Base-by-base conservation (phyloP, 2,329 filamentous ascomycete genomes). In the Phaeophleospora eucalypticola region DNA sequence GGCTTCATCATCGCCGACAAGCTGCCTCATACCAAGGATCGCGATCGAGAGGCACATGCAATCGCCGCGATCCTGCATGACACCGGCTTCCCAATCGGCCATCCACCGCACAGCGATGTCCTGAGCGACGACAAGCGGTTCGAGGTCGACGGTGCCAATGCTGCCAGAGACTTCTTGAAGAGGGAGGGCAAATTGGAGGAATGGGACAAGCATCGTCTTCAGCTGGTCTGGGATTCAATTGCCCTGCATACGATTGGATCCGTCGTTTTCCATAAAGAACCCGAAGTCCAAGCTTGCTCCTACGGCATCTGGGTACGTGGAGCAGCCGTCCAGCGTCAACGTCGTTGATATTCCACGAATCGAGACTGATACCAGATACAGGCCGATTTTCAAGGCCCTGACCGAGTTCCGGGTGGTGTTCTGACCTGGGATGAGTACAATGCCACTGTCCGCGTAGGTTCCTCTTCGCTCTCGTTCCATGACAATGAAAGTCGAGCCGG, bases 211-310 rank as follows among this genome's bases (percentile, higher is more conserved):
- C 63, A 67, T 24, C 63, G 69, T 3, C 49, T 71, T 3, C 73
- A 77, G 58, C 62, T 75, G 4, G 65, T 74, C 12, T 77, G 72
- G 72, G 73, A 77, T 52, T 58, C 68, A 10, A 77, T 78, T 47
- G 74, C 74, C 0, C 61, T 77, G 46, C 72, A 74, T 54, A 69
- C 68, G 0, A 66, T 65, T 4, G 48, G 49, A 0, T 62, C 50
- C n/a, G 68, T 76, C 27, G 64, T 63, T 9, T 49, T 49, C 7
- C 66, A 72, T 56, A 76, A 75, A 54, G 65, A 76, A 57, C 60
- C 66, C 4, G 68, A 68, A 36, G 72, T 75, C 6, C 58, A 61
- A 41, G 62, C 66, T 0, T 58, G 58, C 4, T 46, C 48, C 3
- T 56, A 49, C 17, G 53, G 53, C 16, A 54, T 56, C 41, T 54